A percentile compares a stretch with the other conserved stretches of the same genome.
These are phyloP conservation scores for Scleroderma bovista DNA, from an alignment of 768 basidiomycete species.

Conservation along the genomic window DNA sequence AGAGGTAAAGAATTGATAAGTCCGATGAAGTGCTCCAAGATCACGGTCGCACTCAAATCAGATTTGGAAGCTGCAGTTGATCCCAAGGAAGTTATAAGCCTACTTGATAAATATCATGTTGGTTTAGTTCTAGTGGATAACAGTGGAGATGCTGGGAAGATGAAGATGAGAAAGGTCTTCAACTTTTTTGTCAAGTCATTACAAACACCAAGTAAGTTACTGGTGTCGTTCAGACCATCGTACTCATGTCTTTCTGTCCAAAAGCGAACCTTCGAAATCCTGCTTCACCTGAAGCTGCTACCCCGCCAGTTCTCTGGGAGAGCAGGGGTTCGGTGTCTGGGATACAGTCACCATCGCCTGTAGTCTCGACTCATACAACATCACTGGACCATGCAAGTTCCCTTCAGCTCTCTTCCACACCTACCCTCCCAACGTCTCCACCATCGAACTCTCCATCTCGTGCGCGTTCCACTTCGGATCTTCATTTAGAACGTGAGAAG, in stretches of 20 bases:
- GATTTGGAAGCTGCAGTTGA: constrained; percentile 60
- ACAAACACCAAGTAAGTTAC: constrained; percentile 37
- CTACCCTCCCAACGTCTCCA: constrained; percentile 32
- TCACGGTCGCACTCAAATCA: constrained; percentile 86
- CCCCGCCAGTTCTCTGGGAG: constrained; percentile 52
- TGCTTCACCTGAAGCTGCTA: constrained; percentile 60
- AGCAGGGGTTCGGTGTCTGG: constrained; percentile 40
- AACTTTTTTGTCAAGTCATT: constrained; percentile 66
- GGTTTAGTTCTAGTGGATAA: constrained; percentile 74
- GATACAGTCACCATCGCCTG: constrained; percentile 46
- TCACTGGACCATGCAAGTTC: constrained; percentile 25
- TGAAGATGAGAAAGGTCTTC: constrained; percentile 70
- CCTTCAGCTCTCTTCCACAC: constrained; percentile 26
- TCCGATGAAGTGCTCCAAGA: constrained; percentile 51
- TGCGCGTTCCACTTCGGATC: constrained; percentile 51
- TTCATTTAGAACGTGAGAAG: constrained; percentile 39
- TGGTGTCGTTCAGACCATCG: neutral
- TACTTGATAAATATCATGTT: constrained; percentile 60
- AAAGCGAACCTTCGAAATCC: constrained; percentile 57
- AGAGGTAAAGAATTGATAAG: constrained; percentile 47
- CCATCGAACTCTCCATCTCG: constrained; percentile 47
- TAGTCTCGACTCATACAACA: constrained; percentile 27
- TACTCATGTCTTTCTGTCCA: constrained; percentile 12
- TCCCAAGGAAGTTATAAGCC: constrained; percentile 43
- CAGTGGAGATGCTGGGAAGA: constrained; percentile 49